Evolutionary conservation across 192 early-diverging fungal genomes (phyloP).

Genomic region (Dissophora globulifera): DNA sequence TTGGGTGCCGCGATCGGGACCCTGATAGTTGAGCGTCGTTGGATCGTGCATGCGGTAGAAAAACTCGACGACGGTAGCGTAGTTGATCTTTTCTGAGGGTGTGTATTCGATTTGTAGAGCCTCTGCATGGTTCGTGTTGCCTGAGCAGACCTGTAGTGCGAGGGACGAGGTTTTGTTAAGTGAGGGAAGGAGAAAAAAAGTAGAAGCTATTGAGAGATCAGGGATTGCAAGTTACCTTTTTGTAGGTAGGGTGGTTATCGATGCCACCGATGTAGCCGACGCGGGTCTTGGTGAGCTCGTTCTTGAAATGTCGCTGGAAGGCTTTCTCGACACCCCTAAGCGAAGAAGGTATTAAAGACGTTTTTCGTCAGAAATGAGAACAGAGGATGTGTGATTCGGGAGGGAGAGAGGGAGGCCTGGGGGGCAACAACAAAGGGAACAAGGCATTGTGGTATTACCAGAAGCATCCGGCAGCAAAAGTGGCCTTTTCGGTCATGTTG

Average conservation of each 20-base stretch:
- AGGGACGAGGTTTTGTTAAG: not conserved
- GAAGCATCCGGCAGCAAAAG: constrained; percentile 94
- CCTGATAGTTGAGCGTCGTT: constrained; percentile 84
- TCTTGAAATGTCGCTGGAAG: constrained; percentile 60
- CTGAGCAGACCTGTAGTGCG: constrained; percentile 70
- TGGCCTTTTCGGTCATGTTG: constrained; percentile 63
- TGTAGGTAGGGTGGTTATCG: constrained; percentile 54
- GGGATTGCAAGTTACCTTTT: constrained; percentile 45
- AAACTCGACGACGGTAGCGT: constrained; percentile 74
- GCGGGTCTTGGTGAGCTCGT: constrained; percentile 43
- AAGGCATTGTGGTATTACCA: too few species aligned
- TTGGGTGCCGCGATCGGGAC: constrained; percentile 84
- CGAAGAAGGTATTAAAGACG: too few species aligned
- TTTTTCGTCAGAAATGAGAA: too few species aligned
- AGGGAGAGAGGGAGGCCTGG: too few species aligned
- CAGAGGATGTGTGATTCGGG: too few species aligned
- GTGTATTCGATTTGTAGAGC: constrained; percentile 82
- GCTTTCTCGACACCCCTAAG: constrained; percentile 68
- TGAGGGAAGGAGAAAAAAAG: not conserved
- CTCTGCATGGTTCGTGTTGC: constrained; percentile 83
- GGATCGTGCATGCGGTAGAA: constrained; percentile 90
- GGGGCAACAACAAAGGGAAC: too few species aligned
- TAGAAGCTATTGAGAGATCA: not conserved
- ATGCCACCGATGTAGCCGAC: constrained; percentile 67
- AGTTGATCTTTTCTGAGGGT: constrained; percentile 66